These are phyloP conservation scores for Starmerella geochares DNA, from an alignment of 805 yeast genomes.

Conservation along the genomic window DNA sequence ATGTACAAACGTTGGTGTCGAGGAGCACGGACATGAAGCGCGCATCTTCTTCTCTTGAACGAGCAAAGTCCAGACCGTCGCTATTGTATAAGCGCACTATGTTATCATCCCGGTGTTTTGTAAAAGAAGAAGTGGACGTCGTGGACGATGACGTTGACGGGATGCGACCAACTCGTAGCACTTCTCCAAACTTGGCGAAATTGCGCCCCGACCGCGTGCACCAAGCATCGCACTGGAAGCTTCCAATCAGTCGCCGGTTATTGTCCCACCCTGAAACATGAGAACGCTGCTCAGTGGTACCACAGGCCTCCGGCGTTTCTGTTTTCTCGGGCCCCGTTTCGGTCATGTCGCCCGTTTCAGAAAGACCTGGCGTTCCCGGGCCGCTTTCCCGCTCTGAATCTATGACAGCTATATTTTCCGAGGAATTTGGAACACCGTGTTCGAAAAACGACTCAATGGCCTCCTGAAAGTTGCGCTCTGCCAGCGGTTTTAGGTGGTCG, in stretches of 20 bases:
- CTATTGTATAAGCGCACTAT: conserved; percentile 31
- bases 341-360: too few species aligned
- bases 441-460: conserved; percentile 30
- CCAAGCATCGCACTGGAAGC: conserved; percentile 33
- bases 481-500: conserved; percentile 18
- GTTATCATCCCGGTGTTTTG: conserved; percentile 21
- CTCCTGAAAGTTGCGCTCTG: conserved; percentile 24
- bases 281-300: not conserved
- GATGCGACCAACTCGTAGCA: conserved; percentile 26
- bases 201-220: conserved; percentile 31
- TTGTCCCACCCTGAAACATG: not conserved
- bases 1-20: conserved; percentile 43
- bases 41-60: conserved; percentile 63
- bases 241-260: conserved; percentile 29
- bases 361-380: not conserved
- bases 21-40: conserved; percentile 54
- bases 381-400: not conserved
- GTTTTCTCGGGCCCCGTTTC: not conserved
- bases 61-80: conserved; percentile 53
- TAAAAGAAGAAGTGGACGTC: not conserved
- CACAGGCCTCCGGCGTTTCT: not conserved
- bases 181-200: conserved; percentile 30
- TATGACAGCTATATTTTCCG: not conserved
- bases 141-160: not conserved
- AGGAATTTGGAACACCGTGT: not conserved